These are phyloP conservation scores for Penicillium goetzii DNA, from an alignment of 495 filamentous ascomycete species.

Conservation along the genomic window DNA sequence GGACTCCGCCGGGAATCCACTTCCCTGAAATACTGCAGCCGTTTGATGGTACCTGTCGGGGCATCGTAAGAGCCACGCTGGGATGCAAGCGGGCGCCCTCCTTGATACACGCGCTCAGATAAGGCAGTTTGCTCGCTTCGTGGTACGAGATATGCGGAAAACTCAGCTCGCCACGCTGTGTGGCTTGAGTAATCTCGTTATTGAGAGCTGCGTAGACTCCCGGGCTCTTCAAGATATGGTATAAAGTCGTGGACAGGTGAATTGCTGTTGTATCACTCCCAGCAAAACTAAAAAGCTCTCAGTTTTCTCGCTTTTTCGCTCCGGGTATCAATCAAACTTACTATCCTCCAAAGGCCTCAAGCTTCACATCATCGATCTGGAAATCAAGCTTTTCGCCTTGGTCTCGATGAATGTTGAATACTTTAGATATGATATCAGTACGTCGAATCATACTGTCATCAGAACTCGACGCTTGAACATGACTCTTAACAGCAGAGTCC, in stretches of 20 bases:
- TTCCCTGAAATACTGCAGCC: neutral
- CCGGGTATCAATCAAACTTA: neutral
- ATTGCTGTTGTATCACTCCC: slow-evolving; percentile 58
- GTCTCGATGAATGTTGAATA: slow-evolving; percentile 4
- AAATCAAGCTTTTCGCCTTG: slow-evolving; percentile 23
- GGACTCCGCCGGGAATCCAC: neutral
- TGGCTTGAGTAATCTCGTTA: neutral
- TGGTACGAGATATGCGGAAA: slow-evolving; percentile 16
- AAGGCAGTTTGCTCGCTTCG: slow-evolving; percentile 42
- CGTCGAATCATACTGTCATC: slow-evolving; percentile 10
- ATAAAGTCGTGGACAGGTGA: slow-evolving; percentile 49
- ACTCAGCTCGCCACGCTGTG: slow-evolving; percentile 19
- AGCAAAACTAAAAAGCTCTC: slow-evolving; percentile 36
- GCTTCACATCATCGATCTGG: slow-evolving; percentile 27
- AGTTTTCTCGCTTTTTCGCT: neutral
- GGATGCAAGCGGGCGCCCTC: slow-evolving; percentile 22
- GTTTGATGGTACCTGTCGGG: neutral
- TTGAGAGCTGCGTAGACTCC: neutral
- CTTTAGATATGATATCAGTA: slow-evolving; percentile 25
- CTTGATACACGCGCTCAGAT: slow-evolving; percentile 43
- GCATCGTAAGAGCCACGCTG: neutral
- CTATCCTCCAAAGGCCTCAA: slow-evolving; percentile 15
- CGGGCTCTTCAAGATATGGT: slow-evolving; percentile 28
- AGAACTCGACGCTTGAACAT: slow-evolving; percentile 5
- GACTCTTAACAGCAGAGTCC: neutral